Conservation (phyloP, 495 filamentous ascomycete species). For the Margaritispora aquatica region DNA sequence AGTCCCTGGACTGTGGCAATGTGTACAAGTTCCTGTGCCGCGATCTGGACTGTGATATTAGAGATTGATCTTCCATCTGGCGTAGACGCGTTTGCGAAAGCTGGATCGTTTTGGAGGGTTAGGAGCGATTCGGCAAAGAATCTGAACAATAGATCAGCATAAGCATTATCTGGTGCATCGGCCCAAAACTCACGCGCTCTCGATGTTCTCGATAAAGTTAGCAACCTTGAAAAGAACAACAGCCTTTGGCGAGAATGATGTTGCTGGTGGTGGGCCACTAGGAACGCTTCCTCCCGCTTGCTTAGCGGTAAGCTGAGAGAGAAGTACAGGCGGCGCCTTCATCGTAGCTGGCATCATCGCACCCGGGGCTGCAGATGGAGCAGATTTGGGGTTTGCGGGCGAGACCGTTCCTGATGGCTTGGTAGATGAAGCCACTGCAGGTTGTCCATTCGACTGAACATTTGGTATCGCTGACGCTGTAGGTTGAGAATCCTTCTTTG, state of each 20-base stretch:
- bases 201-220: slow-evolving; percentile 5
- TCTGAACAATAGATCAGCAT: too few species aligned
- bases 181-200: too few species aligned
- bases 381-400: neutral
- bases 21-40: slow-evolving; percentile 6
- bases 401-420: neutral
- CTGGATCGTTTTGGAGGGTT: neutral
- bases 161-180: too few species aligned
- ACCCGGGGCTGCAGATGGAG: neutral
- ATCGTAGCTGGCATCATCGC: neutral
- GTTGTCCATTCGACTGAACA: neutral
- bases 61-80: neutral
- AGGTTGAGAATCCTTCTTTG: neutral
- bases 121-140: neutral
- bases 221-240: neutral
- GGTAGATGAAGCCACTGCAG: neutral
- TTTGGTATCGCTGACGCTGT: neutral
- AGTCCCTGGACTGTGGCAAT: neutral
- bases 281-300: slow-evolving; percentile 3
- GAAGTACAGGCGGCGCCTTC: neutral
- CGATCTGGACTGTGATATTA: slow-evolving; percentile 3
- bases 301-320: neutral
- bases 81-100: neutral
- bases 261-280: neutral
- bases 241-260: neutral